These are phyloP conservation scores for Leccinum subgranulosum DNA, from an alignment of 768 basidiomycete species.

Conservation along the genomic window DNA sequence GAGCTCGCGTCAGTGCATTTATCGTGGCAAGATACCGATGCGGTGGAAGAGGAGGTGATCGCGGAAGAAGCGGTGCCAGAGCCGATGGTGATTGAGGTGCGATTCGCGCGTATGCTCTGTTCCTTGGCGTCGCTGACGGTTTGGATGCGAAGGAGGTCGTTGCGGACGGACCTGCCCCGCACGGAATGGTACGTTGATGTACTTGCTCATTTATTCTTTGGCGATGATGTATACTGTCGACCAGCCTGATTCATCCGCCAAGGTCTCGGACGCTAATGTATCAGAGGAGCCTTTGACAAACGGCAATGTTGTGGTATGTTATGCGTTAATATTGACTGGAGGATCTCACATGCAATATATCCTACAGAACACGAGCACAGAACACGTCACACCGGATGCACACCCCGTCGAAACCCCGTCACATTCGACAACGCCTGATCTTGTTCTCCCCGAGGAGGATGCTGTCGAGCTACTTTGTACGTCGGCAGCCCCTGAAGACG, in stretches of 20 bases:
- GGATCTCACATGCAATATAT: background rate
- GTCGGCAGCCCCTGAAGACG: background rate
- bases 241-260: background rate
- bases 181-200: background rate
- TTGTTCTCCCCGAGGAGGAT: constrained; percentile 16
- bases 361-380: constrained; percentile 1
- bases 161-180: background rate
- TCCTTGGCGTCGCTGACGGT: constrained; percentile 1
- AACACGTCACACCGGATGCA: background rate
- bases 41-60: background rate
- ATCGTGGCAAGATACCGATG: background rate
- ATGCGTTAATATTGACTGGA: background rate
- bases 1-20: constrained; percentile 26
- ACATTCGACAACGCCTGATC: constrained; percentile 5
- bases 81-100: constrained; percentile 9
- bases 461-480: background rate
- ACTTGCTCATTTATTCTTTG: background rate
- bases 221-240: background rate
- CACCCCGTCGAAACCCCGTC: background rate
- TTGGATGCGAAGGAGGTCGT: background rate
- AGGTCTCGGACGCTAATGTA: background rate
- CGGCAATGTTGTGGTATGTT: background rate
- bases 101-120: background rate
- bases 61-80: background rate
- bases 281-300: background rate